Evolutionary conservation across 495 filamentous ascomycete species (phyloP), one percentile per base, ranked within the genome.

Genomic region (Cetradonia linearis): DNA sequence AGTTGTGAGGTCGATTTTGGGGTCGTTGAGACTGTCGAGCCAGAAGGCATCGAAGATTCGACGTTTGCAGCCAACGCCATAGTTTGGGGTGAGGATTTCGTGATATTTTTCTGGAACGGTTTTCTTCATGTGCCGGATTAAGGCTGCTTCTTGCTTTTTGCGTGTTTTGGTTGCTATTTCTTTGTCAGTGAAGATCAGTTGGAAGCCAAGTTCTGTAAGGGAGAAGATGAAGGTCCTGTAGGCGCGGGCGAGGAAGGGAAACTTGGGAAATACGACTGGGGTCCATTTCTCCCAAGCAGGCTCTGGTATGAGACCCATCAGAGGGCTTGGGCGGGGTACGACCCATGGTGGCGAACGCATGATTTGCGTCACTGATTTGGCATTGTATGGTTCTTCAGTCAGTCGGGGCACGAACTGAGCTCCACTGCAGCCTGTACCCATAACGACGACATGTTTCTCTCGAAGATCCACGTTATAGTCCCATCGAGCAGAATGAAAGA

Each of bases 301-400:
- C 49, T 65, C 60, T 18, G 38, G 7, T 2, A 60, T 7, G 7
- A 31, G 31, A 7, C 71, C 74, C 31, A 65, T 37, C 16, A 71
- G 70, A 57, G 73, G 71, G n/a, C 63, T 54, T 33, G 64, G 54
- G 34, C 68, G 64, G 10, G 78, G 75, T 2, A 73, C 71, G 0
- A 86, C 75, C 83, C 83, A 86, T 8, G 83, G 84, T 23, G 83
- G 80, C 28, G 78, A 79, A 10, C 84, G 68, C 78, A 85, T 83
- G 31, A 86, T 55, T 53, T 86, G 83, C 1, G 79, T 83, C 6
- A 85, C 75, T 10, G 79, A 83, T 65, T 78, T 82, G 34, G 75
- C 79, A 30, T 74, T 73, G 62, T 68, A 70, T 20, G 71, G 72
- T 52, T 68, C 66, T 36, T 75, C 67, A 0, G 62, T 68, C 11